Evolutionary conservation across 768 basidiomycete genomes (phyloP).

Genomic region (Phaffia australis): DNA sequence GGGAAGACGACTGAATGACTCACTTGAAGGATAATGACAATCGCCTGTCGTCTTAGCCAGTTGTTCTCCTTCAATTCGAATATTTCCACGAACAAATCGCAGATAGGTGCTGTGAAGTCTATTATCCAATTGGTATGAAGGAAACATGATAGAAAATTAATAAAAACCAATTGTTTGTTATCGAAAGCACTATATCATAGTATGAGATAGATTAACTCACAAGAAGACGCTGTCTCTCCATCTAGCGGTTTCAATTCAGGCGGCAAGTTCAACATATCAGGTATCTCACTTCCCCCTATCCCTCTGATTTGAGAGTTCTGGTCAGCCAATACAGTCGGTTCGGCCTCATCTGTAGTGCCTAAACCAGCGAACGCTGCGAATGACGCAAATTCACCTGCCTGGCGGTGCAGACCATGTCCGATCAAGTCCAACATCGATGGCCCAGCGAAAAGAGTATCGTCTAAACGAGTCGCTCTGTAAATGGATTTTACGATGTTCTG

Average conservation of each 20-base stretch:
- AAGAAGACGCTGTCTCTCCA: constrained; percentile 77
- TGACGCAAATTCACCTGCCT: constrained; percentile 49
- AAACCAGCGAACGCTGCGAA: constrained; percentile 64
- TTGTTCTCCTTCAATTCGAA: constrained; percentile 96
- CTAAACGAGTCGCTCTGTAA: constrained; percentile 84
- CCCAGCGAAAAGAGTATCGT: constrained; percentile 84
- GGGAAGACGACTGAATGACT: too few relatives aligned
- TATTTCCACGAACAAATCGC: constrained; percentile 79
- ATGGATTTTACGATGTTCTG: constrained; percentile 71
- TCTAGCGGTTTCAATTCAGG: constrained; percentile 62
- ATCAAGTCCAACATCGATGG: constrained; percentile 93
- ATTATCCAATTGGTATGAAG: not conserved
- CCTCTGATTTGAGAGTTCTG: not conserved
- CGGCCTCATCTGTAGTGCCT: constrained; percentile 42
- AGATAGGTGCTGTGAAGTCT: constrained; percentile 81
- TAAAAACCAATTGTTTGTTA: too few relatives aligned
- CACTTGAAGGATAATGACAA: constrained; percentile 72
- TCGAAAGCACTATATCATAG: not conserved
- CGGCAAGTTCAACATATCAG: constrained; percentile 12
- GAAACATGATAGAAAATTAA: not conserved
- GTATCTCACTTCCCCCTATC: not conserved
- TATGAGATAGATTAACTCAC: not conserved
- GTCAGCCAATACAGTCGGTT: not conserved
- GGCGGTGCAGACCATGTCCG: constrained; percentile 76
- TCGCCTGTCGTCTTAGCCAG: constrained; percentile 89